phyloP scores from a whole-genome alignment of 441 rosid species.

The Adansonia grandidieri region DNA sequence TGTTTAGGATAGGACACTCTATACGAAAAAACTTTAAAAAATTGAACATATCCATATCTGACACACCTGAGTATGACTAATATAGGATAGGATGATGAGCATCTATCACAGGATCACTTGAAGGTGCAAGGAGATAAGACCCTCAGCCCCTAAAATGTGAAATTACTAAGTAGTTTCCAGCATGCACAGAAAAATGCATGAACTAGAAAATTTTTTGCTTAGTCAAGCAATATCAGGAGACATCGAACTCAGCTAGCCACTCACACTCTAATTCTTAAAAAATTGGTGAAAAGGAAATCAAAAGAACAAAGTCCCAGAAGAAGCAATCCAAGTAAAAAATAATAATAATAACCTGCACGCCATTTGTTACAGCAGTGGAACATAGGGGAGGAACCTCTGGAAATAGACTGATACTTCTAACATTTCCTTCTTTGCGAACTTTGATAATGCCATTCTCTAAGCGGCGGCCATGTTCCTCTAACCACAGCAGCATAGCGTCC shows the following conservation, averaged over 20 bases:
- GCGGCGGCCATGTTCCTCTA: slow-evolving; percentile 64
- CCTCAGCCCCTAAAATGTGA: background rate
- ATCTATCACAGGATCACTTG: background rate
- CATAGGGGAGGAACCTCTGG: slow-evolving; percentile 61
- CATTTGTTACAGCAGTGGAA: slow-evolving; percentile 56
- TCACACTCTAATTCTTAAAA: background rate
- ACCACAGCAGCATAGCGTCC: slow-evolving; percentile 71
- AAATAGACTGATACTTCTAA: slow-evolving; percentile 49
- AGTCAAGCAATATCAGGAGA: background rate
- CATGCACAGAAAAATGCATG: background rate
- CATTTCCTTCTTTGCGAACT: slow-evolving; percentile 37
- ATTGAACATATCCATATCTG: no score
- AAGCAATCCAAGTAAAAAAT: background rate
- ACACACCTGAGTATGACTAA: no score
- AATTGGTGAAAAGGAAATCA: background rate
- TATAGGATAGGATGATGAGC: background rate
- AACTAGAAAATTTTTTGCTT: background rate
- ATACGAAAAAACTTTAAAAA: no score
- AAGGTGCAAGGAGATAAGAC: background rate
- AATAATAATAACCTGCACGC: slow-evolving; percentile 47
- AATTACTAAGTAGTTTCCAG: background rate
- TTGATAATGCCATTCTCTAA: slow-evolving; percentile 55
- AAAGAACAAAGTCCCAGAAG: background rate
- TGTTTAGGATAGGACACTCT: background rate
- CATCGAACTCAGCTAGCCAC: background rate